Evolutionary conservation across 441 rosid species (phyloP).

Genomic region (Theobroma grandiflorum): DNA sequence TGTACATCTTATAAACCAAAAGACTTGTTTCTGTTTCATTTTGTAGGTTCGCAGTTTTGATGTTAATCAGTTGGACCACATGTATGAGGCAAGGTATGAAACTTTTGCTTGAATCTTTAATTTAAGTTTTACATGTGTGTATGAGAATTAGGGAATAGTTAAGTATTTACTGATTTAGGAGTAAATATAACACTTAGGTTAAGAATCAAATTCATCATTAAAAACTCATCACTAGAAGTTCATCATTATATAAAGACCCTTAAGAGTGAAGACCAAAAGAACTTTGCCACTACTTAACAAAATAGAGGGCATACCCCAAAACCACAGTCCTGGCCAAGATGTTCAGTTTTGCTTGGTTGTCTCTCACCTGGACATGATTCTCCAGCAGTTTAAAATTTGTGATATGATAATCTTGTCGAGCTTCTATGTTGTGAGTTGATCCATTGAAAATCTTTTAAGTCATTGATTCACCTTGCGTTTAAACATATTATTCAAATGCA

Average conservation of each 20-base stretch:
- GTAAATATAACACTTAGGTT: slow-evolving; percentile 2
- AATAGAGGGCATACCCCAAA: background rate
- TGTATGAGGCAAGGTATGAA: slow-evolving; percentile 86
- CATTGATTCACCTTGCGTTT: background rate
- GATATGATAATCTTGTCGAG: background rate
- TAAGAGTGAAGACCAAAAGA: background rate
- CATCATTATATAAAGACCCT: slow-evolving; percentile 7
- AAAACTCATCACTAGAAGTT: background rate
- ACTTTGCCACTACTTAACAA: background rate
- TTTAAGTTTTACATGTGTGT: background rate
- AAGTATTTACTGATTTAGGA: background rate
- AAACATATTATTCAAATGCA: background rate
- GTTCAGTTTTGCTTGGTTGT: background rate
- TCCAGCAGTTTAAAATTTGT: background rate
- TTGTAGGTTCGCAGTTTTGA: slow-evolving; percentile 86
- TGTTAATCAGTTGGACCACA: slow-evolving; percentile 69
- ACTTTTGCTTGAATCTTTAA: slow-evolving; percentile 10
- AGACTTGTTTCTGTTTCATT: slow-evolving; percentile 24
- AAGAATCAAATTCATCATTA: slow-evolving; percentile 6
- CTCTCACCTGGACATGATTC: background rate
- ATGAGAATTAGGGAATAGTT: slow-evolving; percentile 16
- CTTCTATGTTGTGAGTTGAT: slow-evolving; percentile 5
- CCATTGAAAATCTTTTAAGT: background rate
- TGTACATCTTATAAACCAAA: slow-evolving; percentile 8
- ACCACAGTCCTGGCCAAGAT: background rate